Base-by-base conservation (phyloP, 805 yeast species). In the Kuraishia borneana region DNA sequence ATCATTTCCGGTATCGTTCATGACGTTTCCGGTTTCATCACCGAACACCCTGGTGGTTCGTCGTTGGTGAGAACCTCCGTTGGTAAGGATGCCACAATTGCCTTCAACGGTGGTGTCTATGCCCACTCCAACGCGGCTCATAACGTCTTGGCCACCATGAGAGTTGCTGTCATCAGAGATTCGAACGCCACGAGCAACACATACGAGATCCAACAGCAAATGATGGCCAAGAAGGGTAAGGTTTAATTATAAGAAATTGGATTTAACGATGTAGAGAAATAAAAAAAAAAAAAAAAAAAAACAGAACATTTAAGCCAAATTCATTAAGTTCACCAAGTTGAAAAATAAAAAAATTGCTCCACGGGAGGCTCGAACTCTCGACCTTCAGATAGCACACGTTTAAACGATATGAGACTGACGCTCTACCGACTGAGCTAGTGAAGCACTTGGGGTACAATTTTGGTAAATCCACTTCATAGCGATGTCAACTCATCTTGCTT, bases 91-190 rank as follows among this genome's bases (percentile, higher is more conserved):
- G 96, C 95, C 6, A 87, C 96, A 3, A 76, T 82, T 34, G 96
- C 94, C 2, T 88, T 88, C 56, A 85, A 80, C 53, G 96, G 97
- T 17, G 96, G 95, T 3, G 96, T 88, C 9, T 88, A 88, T 58
- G 73, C 75, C 36, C 97, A 88, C 55, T 81, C 92, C 46, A 85
- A 89, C 37, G 96, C 96, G 1, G 96, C 96, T 1, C 82, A 80
- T 50, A 88, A 88, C 56, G 58, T 88, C 39, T 62, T 88, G 39
- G 94, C 95, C 2, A 88, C 81, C 12, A 72, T 81, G 83, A 76
- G 94, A 66, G 76, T 83, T 13, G 92, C 89, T 18, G 80, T 83
- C 28, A 70, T 82, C 39, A 68, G 76, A 54, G 88, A 78, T 42
- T 65, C 76, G 33, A 72, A 70, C 44, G 83, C 76, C 29, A 61